These are phyloP conservation scores for Acacia pycnantha DNA, from an alignment of 331 rosid species.

Conservation along the genomic window DNA sequence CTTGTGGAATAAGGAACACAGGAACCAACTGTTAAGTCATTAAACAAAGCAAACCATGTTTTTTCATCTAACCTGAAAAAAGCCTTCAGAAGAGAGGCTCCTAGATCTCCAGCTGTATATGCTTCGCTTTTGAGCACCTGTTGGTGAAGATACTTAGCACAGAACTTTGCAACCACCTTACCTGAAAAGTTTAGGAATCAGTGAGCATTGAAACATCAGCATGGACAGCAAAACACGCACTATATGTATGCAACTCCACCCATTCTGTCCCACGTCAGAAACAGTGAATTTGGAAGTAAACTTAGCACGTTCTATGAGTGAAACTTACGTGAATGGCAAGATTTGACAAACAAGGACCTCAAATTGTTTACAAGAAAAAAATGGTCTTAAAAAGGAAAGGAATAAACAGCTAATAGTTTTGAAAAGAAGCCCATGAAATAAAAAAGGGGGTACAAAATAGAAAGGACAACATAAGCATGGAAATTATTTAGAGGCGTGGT, in stretches of 20 bases:
- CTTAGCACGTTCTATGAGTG: not conserved
- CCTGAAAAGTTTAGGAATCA: conserved; percentile 53
- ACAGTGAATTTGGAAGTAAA: conserved; percentile 1
- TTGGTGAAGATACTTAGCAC: conserved; percentile 90
- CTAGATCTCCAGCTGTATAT: conserved; percentile 72
- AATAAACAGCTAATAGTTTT: not conserved
- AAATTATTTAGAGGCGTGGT: not conserved
- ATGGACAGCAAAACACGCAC: not conserved
- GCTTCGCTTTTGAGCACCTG: conserved; percentile 80
- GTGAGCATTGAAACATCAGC: conserved; percentile 27
- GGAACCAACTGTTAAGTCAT: not conserved
- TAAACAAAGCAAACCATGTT: conserved; percentile 3
- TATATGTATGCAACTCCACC: not conserved
- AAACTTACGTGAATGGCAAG: not conserved
- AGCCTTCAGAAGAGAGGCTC: conserved; percentile 75
- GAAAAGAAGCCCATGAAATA: not conserved
- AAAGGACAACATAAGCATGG: not conserved
- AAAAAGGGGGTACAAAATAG: not conserved
- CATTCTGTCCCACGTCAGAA: not conserved
- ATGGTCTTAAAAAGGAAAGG: not conserved
- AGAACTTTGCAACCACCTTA: conserved; percentile 95
- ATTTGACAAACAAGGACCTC: not conserved
- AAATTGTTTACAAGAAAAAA: not conserved
- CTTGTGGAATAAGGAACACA: not conserved
- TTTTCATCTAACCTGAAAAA: conserved; percentile 68